These are phyloP conservation scores for Neurospora hispaniola DNA, from an alignment of 495 filamentous ascomycete species.

Conservation along the genomic window DNA sequence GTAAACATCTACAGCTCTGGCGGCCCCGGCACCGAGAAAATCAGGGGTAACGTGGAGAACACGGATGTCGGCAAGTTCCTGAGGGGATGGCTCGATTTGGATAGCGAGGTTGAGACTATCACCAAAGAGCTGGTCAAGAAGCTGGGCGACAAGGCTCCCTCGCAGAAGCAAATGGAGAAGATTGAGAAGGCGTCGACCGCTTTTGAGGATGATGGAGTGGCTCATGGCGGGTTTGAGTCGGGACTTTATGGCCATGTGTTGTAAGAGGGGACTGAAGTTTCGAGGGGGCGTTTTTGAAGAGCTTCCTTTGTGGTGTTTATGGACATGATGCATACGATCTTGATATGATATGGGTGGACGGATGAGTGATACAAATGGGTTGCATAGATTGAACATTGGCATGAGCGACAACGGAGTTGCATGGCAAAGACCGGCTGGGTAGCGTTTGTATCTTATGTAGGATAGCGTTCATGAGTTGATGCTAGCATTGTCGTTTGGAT, in stretches of 20 bases:
- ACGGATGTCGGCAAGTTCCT: conserved; percentile 83
- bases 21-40: conserved; percentile 33
- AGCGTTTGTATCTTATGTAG: not conserved
- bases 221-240: not conserved
- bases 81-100: conserved; percentile 64
- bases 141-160: conserved; percentile 11
- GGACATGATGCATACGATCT: not conserved
- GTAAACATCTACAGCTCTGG: conserved; percentile 80
- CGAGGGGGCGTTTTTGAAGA: not conserved
- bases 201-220: not conserved
- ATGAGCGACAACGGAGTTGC: not conserved
- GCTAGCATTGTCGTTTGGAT: not conserved
- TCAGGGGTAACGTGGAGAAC: conserved; percentile 88
- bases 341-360: not conserved
- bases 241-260: not conserved
- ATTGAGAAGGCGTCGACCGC: not conserved
- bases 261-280: not conserved
- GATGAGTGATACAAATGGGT: not conserved
- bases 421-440: not conserved
- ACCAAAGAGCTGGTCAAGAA: conserved; percentile 64
- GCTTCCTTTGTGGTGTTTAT: not conserved
- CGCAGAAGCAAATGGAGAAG: not conserved
- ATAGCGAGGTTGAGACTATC: conserved; percentile 50
- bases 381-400: not conserved
- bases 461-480: not conserved